A percentile compares a stretch with the other conserved stretches of the same genome.
Conservation (phyloP, 257 asterid genomes). For the Solanum piurae region DNA sequence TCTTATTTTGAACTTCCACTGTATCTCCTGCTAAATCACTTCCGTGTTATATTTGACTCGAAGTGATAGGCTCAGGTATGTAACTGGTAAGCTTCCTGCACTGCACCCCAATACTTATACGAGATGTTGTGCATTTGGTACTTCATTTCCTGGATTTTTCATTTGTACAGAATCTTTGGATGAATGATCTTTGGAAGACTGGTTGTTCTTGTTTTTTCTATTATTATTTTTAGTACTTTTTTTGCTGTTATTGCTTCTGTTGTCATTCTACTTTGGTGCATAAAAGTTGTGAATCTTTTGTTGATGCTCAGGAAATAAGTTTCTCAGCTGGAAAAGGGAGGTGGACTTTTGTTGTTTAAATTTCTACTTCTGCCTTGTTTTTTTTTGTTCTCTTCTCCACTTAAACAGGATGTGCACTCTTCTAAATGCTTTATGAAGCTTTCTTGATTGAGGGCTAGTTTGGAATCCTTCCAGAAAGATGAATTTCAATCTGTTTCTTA, state of each 20-base stretch:
- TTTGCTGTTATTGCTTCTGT: not conserved
- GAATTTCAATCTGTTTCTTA: slow-evolving; percentile 7
- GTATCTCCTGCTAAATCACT: not conserved
- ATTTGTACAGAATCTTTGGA: not conserved
- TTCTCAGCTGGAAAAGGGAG: not conserved
- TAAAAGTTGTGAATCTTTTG: not conserved
- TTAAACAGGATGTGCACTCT: not conserved
- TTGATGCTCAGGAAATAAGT: not conserved
- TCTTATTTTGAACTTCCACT: not conserved
- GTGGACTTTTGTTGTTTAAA: not conserved
- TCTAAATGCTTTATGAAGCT: not conserved
- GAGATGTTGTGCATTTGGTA: not conserved
- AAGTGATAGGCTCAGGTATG: not conserved
- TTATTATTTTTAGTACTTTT: not conserved
- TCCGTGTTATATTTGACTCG: not conserved
- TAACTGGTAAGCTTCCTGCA: not conserved
- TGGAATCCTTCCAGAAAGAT: not conserved
- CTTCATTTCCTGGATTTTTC: not conserved
- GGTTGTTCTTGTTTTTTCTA: not conserved
- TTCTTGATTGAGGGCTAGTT: not conserved
- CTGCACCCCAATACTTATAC: not conserved
- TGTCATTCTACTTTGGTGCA: not conserved
- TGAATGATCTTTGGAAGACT: not conserved
- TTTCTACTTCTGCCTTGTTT: not conserved
- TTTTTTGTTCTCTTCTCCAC: not conserved